Conservation (phyloP, 2,329 filamentous ascomycete genomes). For the Aspergillus vadensis region DNA sequence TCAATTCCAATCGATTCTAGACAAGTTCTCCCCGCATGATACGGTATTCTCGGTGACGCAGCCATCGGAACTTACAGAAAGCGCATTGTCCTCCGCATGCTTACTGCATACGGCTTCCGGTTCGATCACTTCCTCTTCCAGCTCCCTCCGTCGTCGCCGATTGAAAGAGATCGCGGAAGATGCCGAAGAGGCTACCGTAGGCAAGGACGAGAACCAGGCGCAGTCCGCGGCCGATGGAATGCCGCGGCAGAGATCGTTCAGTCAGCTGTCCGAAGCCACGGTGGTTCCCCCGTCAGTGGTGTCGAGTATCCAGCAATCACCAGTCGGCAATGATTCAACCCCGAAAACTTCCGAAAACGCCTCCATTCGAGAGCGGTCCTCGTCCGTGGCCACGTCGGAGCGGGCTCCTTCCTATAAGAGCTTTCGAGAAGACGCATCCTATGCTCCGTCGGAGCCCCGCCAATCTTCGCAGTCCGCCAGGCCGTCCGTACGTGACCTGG, state of each 20-base stretch:
- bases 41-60: conserved; percentile 75
- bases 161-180: conserved; percentile 94
- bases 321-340: conserved; percentile 23
- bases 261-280: conserved; percentile 39
- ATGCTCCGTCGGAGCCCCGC: conserved; percentile 38
- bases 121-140: conserved; percentile 81
- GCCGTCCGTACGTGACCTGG: conserved; percentile 49
- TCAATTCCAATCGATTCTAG: conserved; percentile 63
- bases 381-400: conserved; percentile 23
- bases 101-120: conserved; percentile 84
- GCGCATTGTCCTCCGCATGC: conserved; percentile 82
- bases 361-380: conserved; percentile 13
- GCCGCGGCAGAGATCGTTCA: conserved; percentile 29
- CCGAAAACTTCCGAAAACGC: conserved; percentile 14
- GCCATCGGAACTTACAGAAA: conserved; percentile 80
- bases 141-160: conserved; percentile 73
- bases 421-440: conserved; percentile 38
- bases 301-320: conserved; percentile 15
- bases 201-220: conserved; percentile 50
- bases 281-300: conserved; percentile 32
- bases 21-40: conserved; percentile 81
- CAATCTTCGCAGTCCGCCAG: conserved; percentile 46
- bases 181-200: conserved; percentile 74
- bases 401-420: conserved; percentile 23
- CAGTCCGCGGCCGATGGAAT: conserved; percentile 22